phyloP scores from a whole-genome alignment of 1,284 basidiomycete species.

The Porodaedalea pini region DNA sequence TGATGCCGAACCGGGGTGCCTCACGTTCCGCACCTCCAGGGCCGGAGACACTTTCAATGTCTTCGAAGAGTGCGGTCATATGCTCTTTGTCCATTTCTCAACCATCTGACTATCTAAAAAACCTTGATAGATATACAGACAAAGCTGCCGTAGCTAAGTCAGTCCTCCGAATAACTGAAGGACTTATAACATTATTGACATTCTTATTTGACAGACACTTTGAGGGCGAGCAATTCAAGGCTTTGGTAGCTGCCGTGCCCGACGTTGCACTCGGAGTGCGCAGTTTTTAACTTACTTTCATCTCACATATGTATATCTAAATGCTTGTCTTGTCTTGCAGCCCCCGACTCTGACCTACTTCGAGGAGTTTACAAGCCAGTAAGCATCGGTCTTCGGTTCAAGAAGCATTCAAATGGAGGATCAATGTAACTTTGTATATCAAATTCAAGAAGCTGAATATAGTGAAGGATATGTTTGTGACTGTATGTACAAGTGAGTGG shows the following conservation, averaged over 20 bases:
- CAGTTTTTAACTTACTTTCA: not conserved
- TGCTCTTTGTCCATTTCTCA: not conserved
- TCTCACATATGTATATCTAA: not conserved
- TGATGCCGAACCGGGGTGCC: conserved; percentile 16
- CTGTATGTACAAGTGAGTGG: too few species aligned
- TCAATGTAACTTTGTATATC: too few species aligned
- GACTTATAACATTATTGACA: not conserved
- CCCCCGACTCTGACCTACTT: conserved; percentile 12
- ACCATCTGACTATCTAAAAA: not conserved
- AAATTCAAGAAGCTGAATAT: too few species aligned
- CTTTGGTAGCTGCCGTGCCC: conserved; percentile 6
- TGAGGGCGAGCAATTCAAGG: conserved; percentile 16
- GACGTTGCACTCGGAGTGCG: conserved; percentile 1
- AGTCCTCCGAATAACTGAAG: not conserved
- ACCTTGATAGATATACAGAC: conserved; percentile 9
- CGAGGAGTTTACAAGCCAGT: conserved; percentile 16
- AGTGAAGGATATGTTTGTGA: too few species aligned
- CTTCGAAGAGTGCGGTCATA: conserved; percentile 14
- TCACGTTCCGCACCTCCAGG: conserved; percentile 12
- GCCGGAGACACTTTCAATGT: conserved; percentile 14
- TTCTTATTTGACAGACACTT: conserved; percentile 16
- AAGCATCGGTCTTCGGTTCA: not conserved
- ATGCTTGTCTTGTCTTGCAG: not conserved
- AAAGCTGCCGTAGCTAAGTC: conserved; percentile 12
- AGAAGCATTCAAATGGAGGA: not conserved